These are phyloP conservation scores for Taiwanofungus camphoratus DNA, from an alignment of 1,284 basidiomycete species.

Conservation along the genomic window DNA sequence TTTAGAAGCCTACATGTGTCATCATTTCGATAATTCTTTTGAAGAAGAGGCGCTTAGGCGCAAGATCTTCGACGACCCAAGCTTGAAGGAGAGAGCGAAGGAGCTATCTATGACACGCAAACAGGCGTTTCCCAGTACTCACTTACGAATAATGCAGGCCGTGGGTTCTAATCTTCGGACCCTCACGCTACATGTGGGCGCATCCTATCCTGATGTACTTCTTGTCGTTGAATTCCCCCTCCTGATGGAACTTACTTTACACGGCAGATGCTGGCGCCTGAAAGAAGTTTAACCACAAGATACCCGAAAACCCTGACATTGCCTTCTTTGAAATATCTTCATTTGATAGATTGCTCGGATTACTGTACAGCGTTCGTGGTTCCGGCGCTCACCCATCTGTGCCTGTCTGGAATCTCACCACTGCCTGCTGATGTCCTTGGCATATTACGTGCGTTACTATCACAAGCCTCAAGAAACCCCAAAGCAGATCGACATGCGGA, in stretches of 20 bases:
- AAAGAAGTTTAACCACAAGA: background rate
- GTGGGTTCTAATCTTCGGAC: background rate
- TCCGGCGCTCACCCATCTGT: constrained; percentile 2
- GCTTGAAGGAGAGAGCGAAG: too few relatives aligned
- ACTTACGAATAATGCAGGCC: background rate
- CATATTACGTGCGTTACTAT: too few relatives aligned
- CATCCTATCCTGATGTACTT: background rate
- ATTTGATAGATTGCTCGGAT: background rate
- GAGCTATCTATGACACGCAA: background rate
- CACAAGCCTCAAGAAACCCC: too few relatives aligned
- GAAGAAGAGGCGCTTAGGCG: background rate
- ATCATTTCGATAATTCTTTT: background rate
- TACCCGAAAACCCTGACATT: background rate
- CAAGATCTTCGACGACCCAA: background rate
- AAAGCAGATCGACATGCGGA: too few relatives aligned
- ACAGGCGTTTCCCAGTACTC: background rate
- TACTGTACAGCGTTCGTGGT: background rate
- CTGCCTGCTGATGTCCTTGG: too few relatives aligned
- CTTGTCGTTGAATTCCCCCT: background rate
- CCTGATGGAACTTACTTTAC: constrained; percentile 1
- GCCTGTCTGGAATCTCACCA: background rate
- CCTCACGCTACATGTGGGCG: constrained; percentile 1
- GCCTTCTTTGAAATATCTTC: constrained; percentile 2
- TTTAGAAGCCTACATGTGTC: background rate
- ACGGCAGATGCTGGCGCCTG: background rate